phyloP scores from a whole-genome alignment of 2,329 filamentous ascomycete species.

The Penicillium sp. region DNA sequence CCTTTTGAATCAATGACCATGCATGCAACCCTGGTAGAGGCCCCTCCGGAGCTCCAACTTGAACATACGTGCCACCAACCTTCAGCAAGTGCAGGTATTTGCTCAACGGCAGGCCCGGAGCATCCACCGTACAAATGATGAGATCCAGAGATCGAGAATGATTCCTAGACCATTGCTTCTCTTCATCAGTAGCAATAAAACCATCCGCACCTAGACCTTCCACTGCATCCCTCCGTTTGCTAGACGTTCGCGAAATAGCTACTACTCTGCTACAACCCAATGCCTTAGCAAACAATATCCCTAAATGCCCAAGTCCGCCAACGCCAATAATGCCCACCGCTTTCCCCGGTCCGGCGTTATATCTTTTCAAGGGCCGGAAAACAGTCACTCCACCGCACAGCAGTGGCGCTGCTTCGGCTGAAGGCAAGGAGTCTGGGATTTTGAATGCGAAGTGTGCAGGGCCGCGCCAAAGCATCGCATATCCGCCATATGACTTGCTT shows the following conservation, averaged over 20 bases:
- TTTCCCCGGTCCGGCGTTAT: conserved; percentile 60
- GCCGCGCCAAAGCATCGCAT: conserved; percentile 31
- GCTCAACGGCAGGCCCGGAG: conserved; percentile 58
- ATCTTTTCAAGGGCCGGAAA: conserved; percentile 55
- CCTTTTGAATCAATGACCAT: conserved; percentile 57
- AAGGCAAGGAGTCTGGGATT: conserved; percentile 30
- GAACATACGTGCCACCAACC: conserved; percentile 58
- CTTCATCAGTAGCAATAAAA: conserved; percentile 57
- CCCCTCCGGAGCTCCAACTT: conserved; percentile 65
- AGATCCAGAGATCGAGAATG: conserved; percentile 51
- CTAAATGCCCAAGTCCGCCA: conserved; percentile 69
- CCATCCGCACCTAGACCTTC: conserved; percentile 49
- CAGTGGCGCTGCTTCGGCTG: conserved; percentile 30
- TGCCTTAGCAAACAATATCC: conserved; percentile 65
- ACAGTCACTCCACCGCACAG: conserved; percentile 39
- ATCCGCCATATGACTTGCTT: conserved; percentile 32
- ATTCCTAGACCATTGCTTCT: conserved; percentile 50
- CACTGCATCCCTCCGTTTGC: conserved; percentile 51
- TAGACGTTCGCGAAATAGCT: conserved; percentile 50
- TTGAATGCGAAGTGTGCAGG: conserved; percentile 35
- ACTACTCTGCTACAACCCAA: conserved; percentile 62
- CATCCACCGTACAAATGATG: conserved; percentile 56
- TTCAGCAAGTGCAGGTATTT: conserved; percentile 60
- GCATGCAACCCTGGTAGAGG: conserved; percentile 51
- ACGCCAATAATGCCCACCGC: conserved; percentile 66